Evolutionary conservation across 78 protist genomes (phyloP).

Genomic region (Dictyostelium capitatum): DNA sequence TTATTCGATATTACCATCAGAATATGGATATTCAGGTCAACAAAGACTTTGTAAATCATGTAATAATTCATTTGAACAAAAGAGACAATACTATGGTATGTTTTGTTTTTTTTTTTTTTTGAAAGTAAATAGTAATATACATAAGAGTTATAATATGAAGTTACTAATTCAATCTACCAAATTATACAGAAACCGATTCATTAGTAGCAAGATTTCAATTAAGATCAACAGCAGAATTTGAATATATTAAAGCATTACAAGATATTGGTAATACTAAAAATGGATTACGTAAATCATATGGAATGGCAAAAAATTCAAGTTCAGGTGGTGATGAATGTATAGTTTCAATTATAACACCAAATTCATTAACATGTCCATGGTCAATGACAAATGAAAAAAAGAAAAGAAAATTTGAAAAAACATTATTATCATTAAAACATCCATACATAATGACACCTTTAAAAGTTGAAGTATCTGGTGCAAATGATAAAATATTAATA

Average conservation of each 20-base stretch:
- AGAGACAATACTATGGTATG: conserved; percentile 57
- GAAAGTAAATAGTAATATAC: too few relatives aligned
- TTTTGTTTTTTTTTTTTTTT: not conserved
- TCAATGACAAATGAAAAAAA: conserved; percentile 52
- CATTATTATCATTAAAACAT: conserved; percentile 30
- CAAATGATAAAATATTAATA: conserved; percentile 50
- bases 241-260: conserved; percentile 33
- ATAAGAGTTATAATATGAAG: not conserved
- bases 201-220: conserved; percentile 48
- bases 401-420: conserved; percentile 43
- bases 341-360: conserved; percentile 44
- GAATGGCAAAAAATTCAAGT: conserved; percentile 1
- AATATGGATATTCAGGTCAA: conserved; percentile 65
- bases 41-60: conserved; percentile 63
- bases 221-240: conserved; percentile 75
- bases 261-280: conserved; percentile 68
- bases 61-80: conserved; percentile 65
- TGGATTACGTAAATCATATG: conserved; percentile 72
- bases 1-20: conserved; percentile 61
- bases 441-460: conserved; percentile 25
- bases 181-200: conserved; percentile 64
- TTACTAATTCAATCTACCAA: not conserved
- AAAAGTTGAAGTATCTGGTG: conserved; percentile 30
- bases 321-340: conserved; percentile 17
- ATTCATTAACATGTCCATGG: conserved; percentile 62